Evolutionary conservation across 2,329 filamentous ascomycete genomes (phyloP), one percentile per base, ranked within the genome.

Genomic region (Aspergillus aculeatinus): DNA sequence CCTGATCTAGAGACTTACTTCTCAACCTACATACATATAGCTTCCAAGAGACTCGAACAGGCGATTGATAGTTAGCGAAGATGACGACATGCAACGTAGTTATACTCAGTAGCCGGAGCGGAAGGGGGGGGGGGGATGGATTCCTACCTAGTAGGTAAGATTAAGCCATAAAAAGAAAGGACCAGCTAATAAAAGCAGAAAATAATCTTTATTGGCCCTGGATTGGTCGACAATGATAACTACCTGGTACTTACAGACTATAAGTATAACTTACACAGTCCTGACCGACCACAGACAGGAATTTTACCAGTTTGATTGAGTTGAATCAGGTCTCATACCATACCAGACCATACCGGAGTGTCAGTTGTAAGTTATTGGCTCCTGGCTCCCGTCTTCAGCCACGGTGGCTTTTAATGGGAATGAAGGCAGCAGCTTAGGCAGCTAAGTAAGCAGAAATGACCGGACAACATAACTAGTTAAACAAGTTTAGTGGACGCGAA

Each of bases 351-450:
- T 50, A 50, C 48, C 14, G 11, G 11, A 12, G 6, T 10, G 48
- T 53, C 55, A 59, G 5, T 31, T 25, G 52, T 19, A 52, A 7
- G 3, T 44, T 33, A 29, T 29, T 29, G 27, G 27, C 27, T 29
- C 27, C 27, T 9, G 27, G 52, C 49, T 39, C 42, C 44, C 11
- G 31, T 42, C 35, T 60, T 57, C 63, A 64, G 63, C 62, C 63
- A 65, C 63, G 50, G 63, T 65, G 63, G 62, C 63, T 64, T 29
- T 64, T 35, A 57, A 57, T 48, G 49, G 53, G 53, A 60, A 60
- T 56, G 56, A 57, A 55, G 58, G 54, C 53, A 51, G 19, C 42
- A 11, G 48, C 53, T 55, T 63, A 63, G 55, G 60, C 57, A 62
- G 51, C 60, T 59, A 50, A 55, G 53, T 57, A 60, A 61, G 31